These are phyloP conservation scores for Paecilomyces variotii DNA, from an alignment of 2,329 filamentous ascomycete species.

Conservation along the genomic window DNA sequence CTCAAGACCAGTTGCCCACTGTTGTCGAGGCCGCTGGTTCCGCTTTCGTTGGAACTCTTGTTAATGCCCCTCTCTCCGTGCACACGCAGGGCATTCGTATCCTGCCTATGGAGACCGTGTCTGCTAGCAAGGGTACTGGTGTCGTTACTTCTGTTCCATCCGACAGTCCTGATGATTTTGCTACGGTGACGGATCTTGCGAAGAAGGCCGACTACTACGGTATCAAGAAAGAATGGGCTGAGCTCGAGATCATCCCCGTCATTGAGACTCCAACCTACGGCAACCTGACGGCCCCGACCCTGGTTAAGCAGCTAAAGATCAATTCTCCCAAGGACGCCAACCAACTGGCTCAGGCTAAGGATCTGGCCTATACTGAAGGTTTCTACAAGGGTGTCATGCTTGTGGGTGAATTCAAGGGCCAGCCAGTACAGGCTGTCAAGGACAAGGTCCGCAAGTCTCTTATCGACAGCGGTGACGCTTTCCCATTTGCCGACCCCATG, in stretches of 20 bases:
- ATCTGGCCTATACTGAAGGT: constrained; percentile 92
- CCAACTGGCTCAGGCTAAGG: constrained; percentile 87
- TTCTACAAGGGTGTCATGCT: constrained; percentile 93
- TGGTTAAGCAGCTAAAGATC: constrained; percentile 93
- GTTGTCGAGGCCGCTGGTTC: constrained; percentile 68
- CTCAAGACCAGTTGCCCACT: constrained; percentile 67
- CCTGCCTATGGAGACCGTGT: constrained; percentile 89
- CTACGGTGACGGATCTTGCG: constrained; percentile 74
- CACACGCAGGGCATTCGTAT: constrained; percentile 80
- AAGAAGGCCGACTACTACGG: constrained; percentile 97
- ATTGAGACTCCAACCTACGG: constrained; percentile 84
- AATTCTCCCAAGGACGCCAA: constrained; percentile 90
- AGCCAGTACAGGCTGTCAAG: constrained; percentile 80
- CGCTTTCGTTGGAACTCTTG: constrained; percentile 76
- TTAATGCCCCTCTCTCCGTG: constrained; percentile 80
- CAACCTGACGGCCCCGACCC: constrained; percentile 69
- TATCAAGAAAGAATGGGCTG: constrained; percentile 94
- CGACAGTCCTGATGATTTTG: constrained; percentile 92
- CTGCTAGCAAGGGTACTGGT: constrained; percentile 89
- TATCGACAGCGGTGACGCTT: constrained; percentile 69
- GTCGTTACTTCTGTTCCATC: constrained; percentile 94
- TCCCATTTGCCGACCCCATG: constrained; percentile 90
- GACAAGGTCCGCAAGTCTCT: constrained; percentile 72
- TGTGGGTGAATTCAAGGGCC: constrained; percentile 78
- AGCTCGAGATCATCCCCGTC: constrained; percentile 80